Evolutionary conservation across 2,329 filamentous ascomycete species (phyloP).

Genomic region (Ophiostoma sp.): DNA sequence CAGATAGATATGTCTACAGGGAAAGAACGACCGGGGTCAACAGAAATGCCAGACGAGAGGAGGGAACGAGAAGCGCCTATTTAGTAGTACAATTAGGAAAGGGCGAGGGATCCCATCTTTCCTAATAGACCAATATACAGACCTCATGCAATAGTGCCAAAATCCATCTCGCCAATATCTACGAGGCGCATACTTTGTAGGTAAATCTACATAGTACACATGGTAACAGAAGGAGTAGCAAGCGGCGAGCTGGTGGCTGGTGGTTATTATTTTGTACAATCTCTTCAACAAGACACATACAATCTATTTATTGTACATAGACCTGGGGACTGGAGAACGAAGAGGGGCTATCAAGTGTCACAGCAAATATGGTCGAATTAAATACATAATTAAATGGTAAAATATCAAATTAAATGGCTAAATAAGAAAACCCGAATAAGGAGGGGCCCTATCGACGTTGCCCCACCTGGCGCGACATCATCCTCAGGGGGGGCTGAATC

Average conservation of each 20-base stretch:
- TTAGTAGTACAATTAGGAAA: neutral
- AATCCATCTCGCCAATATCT: neutral
- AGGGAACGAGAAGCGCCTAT: neutral
- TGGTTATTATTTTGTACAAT: neutral
- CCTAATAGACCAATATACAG: conserved; percentile 3
- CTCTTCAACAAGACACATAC: neutral
- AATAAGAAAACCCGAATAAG: neutral
- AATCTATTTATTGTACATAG: neutral
- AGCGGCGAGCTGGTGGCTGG: neutral
- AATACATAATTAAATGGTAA: neutral
- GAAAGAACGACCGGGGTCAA: neutral
- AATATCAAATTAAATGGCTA: neutral
- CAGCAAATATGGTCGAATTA: neutral
- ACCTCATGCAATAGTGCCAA: neutral
- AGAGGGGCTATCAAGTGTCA: conserved; percentile 1
- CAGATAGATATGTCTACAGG: neutral
- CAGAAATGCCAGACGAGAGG: neutral
- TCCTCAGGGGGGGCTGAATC: conserved; percentile 6
- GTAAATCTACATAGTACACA: neutral
- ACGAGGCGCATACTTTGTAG: neutral
- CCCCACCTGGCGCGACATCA: conserved; percentile 1
- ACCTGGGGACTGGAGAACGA: neutral
- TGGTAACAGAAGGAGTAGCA: neutral
- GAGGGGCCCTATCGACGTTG: conserved; percentile 4
- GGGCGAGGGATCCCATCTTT: conserved; percentile 10